Evolutionary conservation across 352 stramenopile genomes (phyloP).

Genomic region (Globisporangium camurandrum): DNA sequence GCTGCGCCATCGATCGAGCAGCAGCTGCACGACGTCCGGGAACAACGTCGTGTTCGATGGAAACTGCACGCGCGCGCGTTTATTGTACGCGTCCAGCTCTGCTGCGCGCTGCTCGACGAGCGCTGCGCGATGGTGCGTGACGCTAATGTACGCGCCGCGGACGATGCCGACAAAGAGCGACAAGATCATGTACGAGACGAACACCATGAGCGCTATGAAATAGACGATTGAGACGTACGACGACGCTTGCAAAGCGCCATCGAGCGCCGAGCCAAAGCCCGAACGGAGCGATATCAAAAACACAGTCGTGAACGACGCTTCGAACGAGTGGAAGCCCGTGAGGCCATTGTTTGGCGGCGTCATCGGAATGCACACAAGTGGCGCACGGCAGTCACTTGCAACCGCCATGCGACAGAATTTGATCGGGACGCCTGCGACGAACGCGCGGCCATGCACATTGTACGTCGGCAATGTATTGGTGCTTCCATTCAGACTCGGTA

Average conservation of each 20-base stretch:
- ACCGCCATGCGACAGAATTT: conserved; percentile 39
- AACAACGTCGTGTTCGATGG: conserved; percentile 47
- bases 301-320: conserved; percentile 73
- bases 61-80: conserved; percentile 45
- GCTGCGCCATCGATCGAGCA: conserved; percentile 27
- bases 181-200: conserved; percentile 83
- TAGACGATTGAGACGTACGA: conserved; percentile 75
- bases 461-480: conserved; percentile 10
- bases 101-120: conserved; percentile 24
- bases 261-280: conserved; percentile 68
- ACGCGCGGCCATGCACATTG: conserved; percentile 19
- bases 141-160: conserved; percentile 66
- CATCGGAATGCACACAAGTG: conserved; percentile 52
- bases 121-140: conserved; percentile 36
- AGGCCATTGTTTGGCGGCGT: conserved; percentile 58
- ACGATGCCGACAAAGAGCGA: conserved; percentile 80
- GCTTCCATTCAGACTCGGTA: conserved; percentile 8
- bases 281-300: conserved; percentile 74
- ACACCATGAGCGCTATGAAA: conserved; percentile 74
- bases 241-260: conserved; percentile 59
- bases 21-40: conserved; percentile 46
- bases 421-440: conserved; percentile 37
- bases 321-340: conserved; percentile 79
- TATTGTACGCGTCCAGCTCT: conserved; percentile 29
- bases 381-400: conserved; percentile 20